These are phyloP conservation scores for Elaeagnus macrophylla DNA, from an alignment of 306 rosid genomes.

Conservation along the genomic window DNA sequence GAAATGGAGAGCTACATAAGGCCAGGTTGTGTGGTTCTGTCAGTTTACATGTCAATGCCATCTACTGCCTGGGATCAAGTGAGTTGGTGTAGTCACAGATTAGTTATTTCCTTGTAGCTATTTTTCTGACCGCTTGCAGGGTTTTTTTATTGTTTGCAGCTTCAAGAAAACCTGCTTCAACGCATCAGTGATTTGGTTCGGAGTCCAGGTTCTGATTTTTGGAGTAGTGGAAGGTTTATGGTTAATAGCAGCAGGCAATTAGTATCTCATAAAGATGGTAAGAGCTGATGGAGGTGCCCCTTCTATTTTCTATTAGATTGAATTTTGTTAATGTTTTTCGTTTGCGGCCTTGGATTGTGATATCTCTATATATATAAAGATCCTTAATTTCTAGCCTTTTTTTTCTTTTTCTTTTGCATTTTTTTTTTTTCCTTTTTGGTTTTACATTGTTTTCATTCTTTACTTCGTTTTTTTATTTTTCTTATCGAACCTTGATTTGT, in stretches of 20 bases:
- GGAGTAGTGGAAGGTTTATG: constrained; percentile 88
- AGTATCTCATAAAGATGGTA: constrained; percentile 79
- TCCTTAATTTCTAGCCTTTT: too few species aligned
- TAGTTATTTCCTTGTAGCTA: constrained; percentile 4
- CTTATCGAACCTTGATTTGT: too few species aligned
- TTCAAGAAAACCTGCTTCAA: constrained; percentile 67
- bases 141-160: constrained; percentile 33
- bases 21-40: constrained; percentile 85
- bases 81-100: constrained; percentile 28
- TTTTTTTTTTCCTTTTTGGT: too few species aligned
- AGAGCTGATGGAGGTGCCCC: constrained; percentile 18
- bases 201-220: constrained; percentile 51
- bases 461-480: too few species aligned
- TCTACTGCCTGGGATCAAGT: constrained; percentile 72
- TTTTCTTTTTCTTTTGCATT: too few species aligned
- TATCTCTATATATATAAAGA: background rate
- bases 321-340: background rate
- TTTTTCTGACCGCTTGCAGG: constrained; percentile 27
- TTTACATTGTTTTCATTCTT: too few species aligned
- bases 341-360: constrained; percentile 7
- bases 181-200: constrained; percentile 47
- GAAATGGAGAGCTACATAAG: constrained; percentile 94
- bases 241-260: constrained; percentile 62
- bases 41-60: constrained; percentile 70
- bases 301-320: constrained; percentile 9